Percentiles rank a stretch among this genome's conserved stretches.
phyloP scores from a whole-genome alignment of 345 rosid species.

The Leavenworthia alabamica region DNA sequence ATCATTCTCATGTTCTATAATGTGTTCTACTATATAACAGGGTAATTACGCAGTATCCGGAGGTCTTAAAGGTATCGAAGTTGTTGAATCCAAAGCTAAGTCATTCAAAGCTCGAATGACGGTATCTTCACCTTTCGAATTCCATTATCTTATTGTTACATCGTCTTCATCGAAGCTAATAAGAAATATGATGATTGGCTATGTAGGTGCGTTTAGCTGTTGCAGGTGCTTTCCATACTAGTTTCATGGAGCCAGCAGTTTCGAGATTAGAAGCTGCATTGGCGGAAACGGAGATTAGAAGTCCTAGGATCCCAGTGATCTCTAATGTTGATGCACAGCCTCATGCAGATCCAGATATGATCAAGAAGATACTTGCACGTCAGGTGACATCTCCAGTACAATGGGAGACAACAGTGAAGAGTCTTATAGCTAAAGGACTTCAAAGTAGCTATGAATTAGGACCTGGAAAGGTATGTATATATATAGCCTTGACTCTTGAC shows the following conservation, averaged over 20 bases:
- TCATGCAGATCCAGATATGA: constrained; percentile 80
- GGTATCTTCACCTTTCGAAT: constrained; percentile 31
- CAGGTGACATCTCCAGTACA: constrained; percentile 99
- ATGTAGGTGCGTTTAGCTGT: constrained; percentile 92
- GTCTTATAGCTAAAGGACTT: constrained; percentile 66
- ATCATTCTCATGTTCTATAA: not conserved
- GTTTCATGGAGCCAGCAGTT: constrained; percentile 98
- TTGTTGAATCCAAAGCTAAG: constrained; percentile 86
- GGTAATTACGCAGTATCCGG: constrained; percentile 98
- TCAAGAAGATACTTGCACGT: constrained; percentile 80
- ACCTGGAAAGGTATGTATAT: constrained; percentile 99
- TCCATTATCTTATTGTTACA: not conserved
- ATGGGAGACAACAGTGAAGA: constrained; percentile 91
- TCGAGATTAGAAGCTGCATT: constrained; percentile 89
- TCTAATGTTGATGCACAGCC: constrained; percentile 94
- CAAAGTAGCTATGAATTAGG: constrained; percentile 83
- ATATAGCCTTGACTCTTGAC: no score
- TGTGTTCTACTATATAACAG: constrained; percentile 45
- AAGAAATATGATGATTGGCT: not conserved
- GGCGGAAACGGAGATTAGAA: constrained; percentile 58
- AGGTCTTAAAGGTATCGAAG: constrained; percentile 87
- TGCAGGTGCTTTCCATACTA: constrained; percentile 93
- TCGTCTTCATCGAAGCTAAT: not conserved
- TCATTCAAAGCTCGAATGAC: constrained; percentile 95
- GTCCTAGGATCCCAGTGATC: constrained; percentile 91